Conservation (phyloP, 371 early-diverging fungal genomes). For the Dichotomocladium elegans region DNA sequence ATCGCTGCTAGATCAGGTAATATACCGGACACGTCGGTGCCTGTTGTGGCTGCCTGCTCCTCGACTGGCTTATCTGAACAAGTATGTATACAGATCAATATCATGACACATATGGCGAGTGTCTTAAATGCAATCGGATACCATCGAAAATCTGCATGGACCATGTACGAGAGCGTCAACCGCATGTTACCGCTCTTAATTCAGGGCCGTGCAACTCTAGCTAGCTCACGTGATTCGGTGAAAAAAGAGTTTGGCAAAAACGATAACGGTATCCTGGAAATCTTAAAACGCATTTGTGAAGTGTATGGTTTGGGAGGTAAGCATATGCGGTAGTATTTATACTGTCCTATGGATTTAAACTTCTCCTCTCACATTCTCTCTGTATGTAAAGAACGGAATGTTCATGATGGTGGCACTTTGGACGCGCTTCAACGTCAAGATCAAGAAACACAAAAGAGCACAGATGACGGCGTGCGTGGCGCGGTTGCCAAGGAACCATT, state of each 20-base stretch:
- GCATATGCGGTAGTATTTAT: background rate
- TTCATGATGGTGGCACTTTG: slow-evolving; percentile 44
- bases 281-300: slow-evolving; percentile 64
- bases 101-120: slow-evolving; percentile 58
- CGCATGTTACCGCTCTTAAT: slow-evolving; percentile 56
- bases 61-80: no score
- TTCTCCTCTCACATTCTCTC: background rate
- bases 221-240: slow-evolving; percentile 19
- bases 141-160: slow-evolving; percentile 72
- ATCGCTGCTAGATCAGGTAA: slow-evolving; percentile 56
- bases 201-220: slow-evolving; percentile 34
- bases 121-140: slow-evolving; percentile 62
- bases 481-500: slow-evolving; percentile 17
- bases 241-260: slow-evolving; percentile 15
- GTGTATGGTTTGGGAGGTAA: slow-evolving; percentile 67
- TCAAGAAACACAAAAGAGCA: slow-evolving; percentile 1
- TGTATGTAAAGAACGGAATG: slow-evolving; percentile 33
- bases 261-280: slow-evolving; percentile 62
- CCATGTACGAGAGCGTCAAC: slow-evolving; percentile 60
- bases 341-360: background rate
- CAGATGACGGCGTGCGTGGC: slow-evolving; percentile 14
- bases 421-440: slow-evolving; percentile 17
- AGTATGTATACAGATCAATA: slow-evolving; percentile 51
- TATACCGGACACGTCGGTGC: no score
- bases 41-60: no score